Conservation (phyloP, 192 early-diverging fungal genomes). For the Haplosporangium gracile region DNA sequence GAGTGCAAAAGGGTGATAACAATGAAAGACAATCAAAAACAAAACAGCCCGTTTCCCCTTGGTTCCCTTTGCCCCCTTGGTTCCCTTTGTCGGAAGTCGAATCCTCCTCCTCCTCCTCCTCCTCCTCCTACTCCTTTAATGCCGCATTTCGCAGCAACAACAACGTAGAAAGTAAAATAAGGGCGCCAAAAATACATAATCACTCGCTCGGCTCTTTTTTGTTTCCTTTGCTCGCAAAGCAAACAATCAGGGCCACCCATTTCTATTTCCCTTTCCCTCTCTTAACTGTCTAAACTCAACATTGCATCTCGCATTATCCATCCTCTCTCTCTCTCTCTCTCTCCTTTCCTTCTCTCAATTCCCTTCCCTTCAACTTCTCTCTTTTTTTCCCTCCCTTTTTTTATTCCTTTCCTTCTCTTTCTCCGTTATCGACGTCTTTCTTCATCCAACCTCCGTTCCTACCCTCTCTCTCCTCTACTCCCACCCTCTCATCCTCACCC, state of each 20-base stretch:
- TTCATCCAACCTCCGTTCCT: not conserved
- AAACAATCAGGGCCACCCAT: not conserved
- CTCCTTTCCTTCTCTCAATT: too few species aligned
- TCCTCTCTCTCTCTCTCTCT: too few species aligned
- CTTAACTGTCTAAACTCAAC: not conserved
- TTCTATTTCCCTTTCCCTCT: not conserved
- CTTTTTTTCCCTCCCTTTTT: not conserved
- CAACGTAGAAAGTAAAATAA: not conserved
- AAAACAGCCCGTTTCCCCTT: not conserved
- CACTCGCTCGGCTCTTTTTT: not conserved
- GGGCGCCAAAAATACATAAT: conserved; percentile 1
- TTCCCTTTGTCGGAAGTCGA: not conserved
- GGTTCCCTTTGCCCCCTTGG: not conserved
- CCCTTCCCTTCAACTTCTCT: too few species aligned
- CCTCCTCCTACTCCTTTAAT: not conserved
- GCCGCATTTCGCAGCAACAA: not conserved
- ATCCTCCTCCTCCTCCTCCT: not conserved
- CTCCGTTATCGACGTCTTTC: not conserved
- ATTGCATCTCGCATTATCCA: too few species aligned
- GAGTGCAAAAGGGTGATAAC: not conserved
- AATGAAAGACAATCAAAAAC: not conserved
- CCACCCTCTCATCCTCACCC: conserved; percentile 15
- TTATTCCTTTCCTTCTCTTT: not conserved
- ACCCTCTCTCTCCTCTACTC: not conserved
- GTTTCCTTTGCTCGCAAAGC: not conserved